phyloP scores from a whole-genome alignment of 1,139 yeast genomes.

The Yamadazyma blattariae region DNA sequence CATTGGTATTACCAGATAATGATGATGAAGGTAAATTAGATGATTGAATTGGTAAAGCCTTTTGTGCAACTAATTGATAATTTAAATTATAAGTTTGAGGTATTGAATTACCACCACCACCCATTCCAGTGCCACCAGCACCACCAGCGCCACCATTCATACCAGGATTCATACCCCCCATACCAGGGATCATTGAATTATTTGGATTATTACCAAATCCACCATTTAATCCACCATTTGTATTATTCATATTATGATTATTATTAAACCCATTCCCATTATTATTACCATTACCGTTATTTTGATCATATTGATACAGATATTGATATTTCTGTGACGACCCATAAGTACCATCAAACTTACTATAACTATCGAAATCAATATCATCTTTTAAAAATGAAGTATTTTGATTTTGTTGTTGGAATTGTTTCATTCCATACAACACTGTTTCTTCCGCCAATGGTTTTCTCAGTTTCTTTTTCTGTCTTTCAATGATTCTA shows the following conservation, averaged over 20 bases:
- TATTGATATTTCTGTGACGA: conserved; percentile 12
- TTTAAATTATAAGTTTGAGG: conserved; percentile 14
- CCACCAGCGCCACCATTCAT: conserved; percentile 5
- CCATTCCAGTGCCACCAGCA: conserved; percentile 6
- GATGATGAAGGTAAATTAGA: conserved; percentile 12
- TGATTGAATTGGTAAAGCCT: conserved; percentile 16
- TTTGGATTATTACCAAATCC: neutral
- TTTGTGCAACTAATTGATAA: conserved; percentile 17
- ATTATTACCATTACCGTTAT: conserved; percentile 2
- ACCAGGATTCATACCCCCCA: conserved; percentile 8
- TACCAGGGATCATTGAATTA: conserved; percentile 3
- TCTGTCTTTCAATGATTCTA: conserved; percentile 52
- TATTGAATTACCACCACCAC: conserved; percentile 8
- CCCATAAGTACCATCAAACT: conserved; percentile 9
- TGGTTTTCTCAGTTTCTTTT: conserved; percentile 45
- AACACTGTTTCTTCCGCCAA: conserved; percentile 50
- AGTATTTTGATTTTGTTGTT: conserved; percentile 39
- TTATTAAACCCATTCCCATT: neutral
- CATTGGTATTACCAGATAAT: no score
- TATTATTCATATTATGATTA: neutral
- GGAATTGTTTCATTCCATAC: conserved; percentile 47
- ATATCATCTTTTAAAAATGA: conserved; percentile 41
- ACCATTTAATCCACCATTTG: neutral
- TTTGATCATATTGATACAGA: conserved; percentile 12
- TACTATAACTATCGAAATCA: conserved; percentile 10